Evolutionary conservation across 192 early-diverging fungal species (phyloP).

Genomic region (Glomus cerebriforme): DNA sequence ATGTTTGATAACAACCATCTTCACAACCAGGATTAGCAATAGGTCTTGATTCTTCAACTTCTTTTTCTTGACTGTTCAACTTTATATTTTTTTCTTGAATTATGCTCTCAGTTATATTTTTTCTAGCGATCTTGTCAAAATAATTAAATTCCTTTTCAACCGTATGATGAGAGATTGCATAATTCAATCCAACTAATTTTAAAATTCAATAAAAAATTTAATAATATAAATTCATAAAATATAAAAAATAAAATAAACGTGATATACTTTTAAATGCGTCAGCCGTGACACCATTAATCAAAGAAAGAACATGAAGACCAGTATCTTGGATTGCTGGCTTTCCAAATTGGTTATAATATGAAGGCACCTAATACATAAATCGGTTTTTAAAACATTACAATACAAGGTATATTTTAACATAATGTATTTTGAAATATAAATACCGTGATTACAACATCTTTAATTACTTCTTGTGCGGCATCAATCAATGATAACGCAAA

Average conservation of each 20-base stretch:
- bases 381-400: neutral
- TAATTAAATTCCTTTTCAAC: too few relatives aligned
- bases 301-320: slow-evolving; percentile 74
- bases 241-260: neutral
- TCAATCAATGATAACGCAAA: slow-evolving; percentile 18
- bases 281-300: slow-evolving; percentile 95
- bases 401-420: neutral
- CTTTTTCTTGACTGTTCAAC: too few relatives aligned
- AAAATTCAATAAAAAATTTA: too few relatives aligned
- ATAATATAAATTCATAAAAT: slow-evolving; percentile 1
- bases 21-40: too few relatives aligned
- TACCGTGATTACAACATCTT: slow-evolving; percentile 91
- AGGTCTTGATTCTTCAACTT: too few relatives aligned
- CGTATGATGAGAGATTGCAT: slow-evolving; percentile 69
- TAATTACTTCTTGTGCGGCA: slow-evolving; percentile 74
- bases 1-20: too few relatives aligned
- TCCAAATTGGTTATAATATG: slow-evolving; percentile 88
- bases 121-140: too few relatives aligned
- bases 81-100: too few relatives aligned
- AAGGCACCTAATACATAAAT: slow-evolving; percentile 66
- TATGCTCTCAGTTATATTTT: too few relatives aligned
- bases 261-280: slow-evolving; percentile 49
- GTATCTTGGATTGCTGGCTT: slow-evolving; percentile 91
- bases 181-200: slow-evolving; percentile 85
- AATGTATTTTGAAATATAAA: neutral